Conservation (phyloP, 2,329 filamentous ascomycete species). For the Cryphonectria nitschkei region DNA sequence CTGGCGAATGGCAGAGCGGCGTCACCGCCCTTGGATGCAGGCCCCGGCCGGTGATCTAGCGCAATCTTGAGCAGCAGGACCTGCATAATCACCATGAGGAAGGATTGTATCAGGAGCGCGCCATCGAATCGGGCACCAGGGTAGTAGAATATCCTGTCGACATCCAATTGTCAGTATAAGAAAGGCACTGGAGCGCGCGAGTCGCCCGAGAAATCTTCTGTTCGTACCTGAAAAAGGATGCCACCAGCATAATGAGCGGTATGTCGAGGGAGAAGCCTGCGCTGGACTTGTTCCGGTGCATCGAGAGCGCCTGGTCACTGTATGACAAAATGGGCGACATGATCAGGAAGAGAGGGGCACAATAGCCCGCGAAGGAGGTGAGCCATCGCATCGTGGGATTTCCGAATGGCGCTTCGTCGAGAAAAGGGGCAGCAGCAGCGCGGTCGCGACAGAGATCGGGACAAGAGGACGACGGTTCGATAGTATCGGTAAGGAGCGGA, state of each 20-base stretch:
- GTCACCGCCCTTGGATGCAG: slow-evolving; percentile 64
- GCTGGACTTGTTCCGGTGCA: slow-evolving; percentile 66
- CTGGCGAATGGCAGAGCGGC: slow-evolving; percentile 66
- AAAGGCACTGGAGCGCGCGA: background rate
- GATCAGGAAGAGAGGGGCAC: slow-evolving; percentile 66
- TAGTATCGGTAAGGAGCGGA: background rate
- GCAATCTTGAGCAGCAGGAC: slow-evolving; percentile 67
- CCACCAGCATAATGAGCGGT: slow-evolving; percentile 72
- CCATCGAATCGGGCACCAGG: slow-evolving; percentile 67
- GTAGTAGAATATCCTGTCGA: slow-evolving; percentile 68
- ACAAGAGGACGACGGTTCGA: background rate
- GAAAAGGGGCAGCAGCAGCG: background rate
- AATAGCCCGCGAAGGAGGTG: slow-evolving; percentile 54
- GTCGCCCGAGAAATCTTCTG: background rate
- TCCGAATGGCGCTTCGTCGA: background rate
- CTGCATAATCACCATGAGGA: slow-evolving; percentile 69
- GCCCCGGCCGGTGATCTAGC: slow-evolving; percentile 66
- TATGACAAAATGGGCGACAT: slow-evolving; percentile 68
- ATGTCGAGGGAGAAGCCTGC: slow-evolving; percentile 73
- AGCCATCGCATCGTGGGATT: slow-evolving; percentile 46
- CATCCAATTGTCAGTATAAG: slow-evolving; percentile 21
- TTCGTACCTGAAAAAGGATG: slow-evolving; percentile 64
- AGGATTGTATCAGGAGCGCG: slow-evolving; percentile 65
- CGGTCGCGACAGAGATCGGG: background rate
- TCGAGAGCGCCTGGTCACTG: slow-evolving; percentile 67